These are phyloP conservation scores for Pholiota adiposa DNA, from an alignment of 1,284 basidiomycete genomes.

Conservation along the genomic window DNA sequence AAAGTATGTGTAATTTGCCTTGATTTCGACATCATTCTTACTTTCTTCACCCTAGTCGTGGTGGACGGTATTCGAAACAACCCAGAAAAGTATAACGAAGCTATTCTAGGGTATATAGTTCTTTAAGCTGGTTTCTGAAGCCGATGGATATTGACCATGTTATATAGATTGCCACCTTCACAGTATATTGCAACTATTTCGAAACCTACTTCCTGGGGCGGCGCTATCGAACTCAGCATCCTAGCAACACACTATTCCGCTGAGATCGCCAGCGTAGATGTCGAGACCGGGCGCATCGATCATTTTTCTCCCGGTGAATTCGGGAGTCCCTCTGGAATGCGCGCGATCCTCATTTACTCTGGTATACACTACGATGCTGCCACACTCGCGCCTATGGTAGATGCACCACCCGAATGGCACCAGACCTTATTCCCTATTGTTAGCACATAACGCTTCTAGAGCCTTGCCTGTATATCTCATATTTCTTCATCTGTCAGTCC, in stretches of 20 bases:
- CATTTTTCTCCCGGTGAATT: conserved; percentile 65
- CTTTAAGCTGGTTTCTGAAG: not conserved
- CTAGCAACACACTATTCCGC: conserved; percentile 81
- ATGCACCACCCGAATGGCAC: conserved; percentile 84
- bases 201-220: conserved; percentile 86
- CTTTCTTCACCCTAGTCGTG: conserved; percentile 57
- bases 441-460: conserved; percentile 20
- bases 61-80: conserved; percentile 79
- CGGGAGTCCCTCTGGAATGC: conserved; percentile 31
- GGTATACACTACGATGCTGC: conserved; percentile 95
- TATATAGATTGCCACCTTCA: conserved; percentile 62
- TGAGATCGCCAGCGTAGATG: conserved; percentile 90
- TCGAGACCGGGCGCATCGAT: conserved; percentile 91
- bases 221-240: conserved; percentile 88
- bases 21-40: conserved; percentile 5
- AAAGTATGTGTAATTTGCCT: conserved; percentile 49
- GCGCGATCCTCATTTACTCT: conserved; percentile 83
- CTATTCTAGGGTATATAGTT: conserved; percentile 74
- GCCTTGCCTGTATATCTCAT: not conserved
- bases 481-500: conserved; percentile 17
- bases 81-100: conserved; percentile 77
- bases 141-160: conserved; percentile 3
- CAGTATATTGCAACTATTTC: conserved; percentile 83
- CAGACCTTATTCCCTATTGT: conserved; percentile 81
- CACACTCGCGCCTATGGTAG: conserved; percentile 75